Evolutionary conservation across 1,284 basidiomycete species (phyloP), one percentile per base, ranked within the genome.

Genomic region (Spongiforma sp.): DNA sequence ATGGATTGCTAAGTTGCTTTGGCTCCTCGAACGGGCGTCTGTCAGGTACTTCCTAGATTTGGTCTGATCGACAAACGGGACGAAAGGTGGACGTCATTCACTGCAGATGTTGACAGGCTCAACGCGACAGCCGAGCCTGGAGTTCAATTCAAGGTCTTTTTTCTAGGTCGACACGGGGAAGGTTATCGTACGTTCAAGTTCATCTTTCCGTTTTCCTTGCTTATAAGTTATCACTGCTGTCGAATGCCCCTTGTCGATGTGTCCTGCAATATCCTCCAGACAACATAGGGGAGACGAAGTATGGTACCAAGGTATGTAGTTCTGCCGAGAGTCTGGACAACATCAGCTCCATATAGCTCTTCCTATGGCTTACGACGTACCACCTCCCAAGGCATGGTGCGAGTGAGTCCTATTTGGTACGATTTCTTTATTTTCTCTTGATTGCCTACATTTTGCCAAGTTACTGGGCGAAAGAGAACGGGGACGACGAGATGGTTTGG

Each of bases 401-500:
- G 79, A 82, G 89, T 90, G 64, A 68, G 83, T 76, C 4, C 34
- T 33, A 56, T 56, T 56, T 34, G 32, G 53, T n/a, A 36, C n/a
- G 14, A 9, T 9, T 19, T 6, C 24, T 21, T 14, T 53, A 12
- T 21, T 57, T 15, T 46, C 60, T 21, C 28, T 58, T 61, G 28
- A 67, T 26, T 1, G 19, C 52, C 19, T 39, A 10, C 60, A 17
- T 7, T 28, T 50, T 26, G 15, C 28, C 30, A 65, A 88, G 89
- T 17, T 77, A 91, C 69, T 95, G 89, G 89, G 85, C 92, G 0
- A 87, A 85, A 69, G 73, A 90, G 26, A 80, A 90, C 55, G 88
- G 88, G 1, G 91, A 96, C 69, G 90, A 82, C 15, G 84, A 90
- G 61, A 79, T 94, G 14, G 82, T 80, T 1, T 95, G 94, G 93